Base-by-base conservation (phyloP, 495 filamentous ascomycete genomes). In the Patellaria atrata region DNA sequence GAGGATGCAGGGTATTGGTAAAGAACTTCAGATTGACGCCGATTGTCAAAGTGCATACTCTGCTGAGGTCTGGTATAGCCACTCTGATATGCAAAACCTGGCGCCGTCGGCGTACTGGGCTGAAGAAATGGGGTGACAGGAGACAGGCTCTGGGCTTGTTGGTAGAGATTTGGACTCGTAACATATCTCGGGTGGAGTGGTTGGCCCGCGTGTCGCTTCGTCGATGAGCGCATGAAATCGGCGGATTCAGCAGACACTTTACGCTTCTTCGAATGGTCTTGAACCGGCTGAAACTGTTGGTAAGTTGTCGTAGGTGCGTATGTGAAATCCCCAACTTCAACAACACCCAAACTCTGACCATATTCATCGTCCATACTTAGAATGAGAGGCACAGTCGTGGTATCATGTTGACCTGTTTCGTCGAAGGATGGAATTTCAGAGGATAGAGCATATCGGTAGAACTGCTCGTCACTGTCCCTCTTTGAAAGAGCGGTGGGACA, bases 261-360 rank as follows among this genome's bases (percentile, higher is more conserved):
- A 29, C 71, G 56, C 51, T 77, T 79, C 25, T 61, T 62, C 4
- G 52, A 47, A 8, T 58, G 50, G 40, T 36, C 43, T 52, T 37
- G 49, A 19, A 32, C 47, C 33, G 44, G 52, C 45, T 44, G 41
- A 22, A 38, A 47, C 29, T 43, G 27, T 22, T 44, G 45, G 35
- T 51, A 47, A 6, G 45, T 31, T 10, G 43, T 37, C 21, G 52
- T 48, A 20, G 71, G 66, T 38, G 69, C 64, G 40, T 91, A 97
- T 2, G 72, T 75, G 52, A 91, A 94, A 11, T 65, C 61, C 43
- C 82, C 86, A 21, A 82, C 71, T 36, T 83, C 74, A 10, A 77
- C 59, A 8, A 70, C 67, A 5, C 69, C 65, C 13, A 79, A 50
- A 36, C 66, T 61, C 36, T 70, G 67, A 5, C 77, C 78, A 28